A percentile compares a stretch with the other conserved stretches of the same genome.
phyloP scores from a whole-genome alignment of 116 monocot species.

The Posidonia oceanica region DNA sequence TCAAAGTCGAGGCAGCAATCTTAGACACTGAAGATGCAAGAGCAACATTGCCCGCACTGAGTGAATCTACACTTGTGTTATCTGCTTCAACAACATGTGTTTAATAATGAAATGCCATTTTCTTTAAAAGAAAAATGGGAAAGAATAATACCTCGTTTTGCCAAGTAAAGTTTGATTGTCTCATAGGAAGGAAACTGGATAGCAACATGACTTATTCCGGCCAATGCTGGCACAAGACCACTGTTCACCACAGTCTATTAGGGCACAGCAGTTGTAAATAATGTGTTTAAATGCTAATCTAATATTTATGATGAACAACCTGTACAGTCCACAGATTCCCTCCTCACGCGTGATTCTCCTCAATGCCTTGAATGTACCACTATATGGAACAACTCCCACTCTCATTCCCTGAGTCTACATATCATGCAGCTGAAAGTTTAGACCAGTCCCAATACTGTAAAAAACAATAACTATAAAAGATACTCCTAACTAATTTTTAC shows the following conservation, averaged over 20 bases:
- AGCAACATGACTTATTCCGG: slow-evolving; percentile 87
- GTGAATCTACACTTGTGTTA: slow-evolving; percentile 55
- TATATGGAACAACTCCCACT: slow-evolving; percentile 48
- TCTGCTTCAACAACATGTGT: slow-evolving; percentile 21
- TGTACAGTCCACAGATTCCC: slow-evolving; percentile 84
- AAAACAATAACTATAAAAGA: too few species aligned
- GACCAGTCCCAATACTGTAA: background rate
- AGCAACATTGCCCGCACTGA: slow-evolving; percentile 71
- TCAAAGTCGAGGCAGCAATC: slow-evolving; percentile 72
- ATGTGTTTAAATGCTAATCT: background rate
- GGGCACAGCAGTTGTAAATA: background rate
- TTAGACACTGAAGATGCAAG: slow-evolving; percentile 83
- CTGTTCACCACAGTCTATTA: slow-evolving; percentile 24
- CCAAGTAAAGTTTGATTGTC: slow-evolving; percentile 67
- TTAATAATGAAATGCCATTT: background rate
- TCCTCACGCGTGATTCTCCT: slow-evolving; percentile 73
- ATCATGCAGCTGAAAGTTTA: slow-evolving; percentile 4
- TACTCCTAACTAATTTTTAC: too few species aligned
- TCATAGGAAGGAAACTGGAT: slow-evolving; percentile 94
- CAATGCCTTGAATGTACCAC: slow-evolving; percentile 45
- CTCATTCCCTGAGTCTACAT: slow-evolving; percentile 69
- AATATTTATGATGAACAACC: slow-evolving; percentile 25
- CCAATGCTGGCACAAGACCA: slow-evolving; percentile 88
- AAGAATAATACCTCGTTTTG: slow-evolving; percentile 40
- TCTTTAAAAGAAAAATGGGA: background rate